Base-by-base conservation (phyloP, 805 yeast species). In the Metschnikowia henanensis region DNA sequence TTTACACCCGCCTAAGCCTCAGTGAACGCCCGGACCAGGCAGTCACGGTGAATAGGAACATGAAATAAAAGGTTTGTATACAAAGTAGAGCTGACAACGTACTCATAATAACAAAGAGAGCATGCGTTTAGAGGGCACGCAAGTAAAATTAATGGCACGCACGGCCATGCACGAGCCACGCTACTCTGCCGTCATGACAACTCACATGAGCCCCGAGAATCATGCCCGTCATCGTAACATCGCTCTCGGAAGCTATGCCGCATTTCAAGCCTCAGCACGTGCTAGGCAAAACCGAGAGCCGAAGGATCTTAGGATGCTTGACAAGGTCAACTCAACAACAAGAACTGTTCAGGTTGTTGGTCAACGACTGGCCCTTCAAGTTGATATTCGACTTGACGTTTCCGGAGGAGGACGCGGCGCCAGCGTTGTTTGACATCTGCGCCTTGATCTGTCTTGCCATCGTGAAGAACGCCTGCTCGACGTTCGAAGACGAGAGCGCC, bases 381-480 rank as follows among this genome's bases (percentile, higher is more conserved):
- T 84, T 85, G 50, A 87, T 88, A 57, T 79, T 76, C 36, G 83
- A 77, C 65, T 83, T 84, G 52, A 75, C 77, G 55, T 59, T 71
- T 59, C 56, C 55, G 25, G 60, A 54, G 19, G 57, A 51, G 18
- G 57, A 53, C 25, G 51, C 51, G 10, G 70, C 66, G 47, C 73
- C 76, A 56, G 72, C 79, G 61, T 78, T 70, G 53, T 74, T 83
- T 32, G 92, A 84, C 88, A 94, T 89, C 63, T 90, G 90, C 53
- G 95, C 94, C 76, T 94, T 94, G 65, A 94, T 94, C 68, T 94
- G 97, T 68, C 96, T 86, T 9, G 98, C 96, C 99, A 94, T 94
- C 55, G 97, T 90, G 76, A 88, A 83, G 73, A 94, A 94, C 10
- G 98, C 98, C 69, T 94, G 97, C 68, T 94, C 99, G 57, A 94